A percentile compares a stretch with the other conserved stretches of the same genome.
Evolutionary conservation across 768 basidiomycete genomes (phyloP).

Genomic region (Naematelia aurantialba): DNA sequence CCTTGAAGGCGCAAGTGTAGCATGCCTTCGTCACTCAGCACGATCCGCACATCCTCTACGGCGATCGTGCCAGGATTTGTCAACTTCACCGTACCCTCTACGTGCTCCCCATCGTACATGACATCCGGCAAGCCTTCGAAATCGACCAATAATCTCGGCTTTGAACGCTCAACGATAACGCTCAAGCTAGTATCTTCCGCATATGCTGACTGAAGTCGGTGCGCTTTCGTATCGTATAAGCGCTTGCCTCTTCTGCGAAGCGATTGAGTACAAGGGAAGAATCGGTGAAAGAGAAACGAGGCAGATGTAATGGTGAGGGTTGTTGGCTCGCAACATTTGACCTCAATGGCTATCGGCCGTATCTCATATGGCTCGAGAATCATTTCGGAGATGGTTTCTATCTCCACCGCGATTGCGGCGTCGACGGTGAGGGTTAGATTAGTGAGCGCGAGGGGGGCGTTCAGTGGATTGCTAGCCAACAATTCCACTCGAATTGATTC

Average conservation of each 20-base stretch:
- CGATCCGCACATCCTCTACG: slow-evolving; percentile 69
- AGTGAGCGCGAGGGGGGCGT: slow-evolving; percentile 43
- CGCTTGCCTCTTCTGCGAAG: slow-evolving; percentile 69
- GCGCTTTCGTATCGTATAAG: slow-evolving; percentile 68
- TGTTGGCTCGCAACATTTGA: slow-evolving; percentile 58
- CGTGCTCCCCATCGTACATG: slow-evolving; percentile 68
- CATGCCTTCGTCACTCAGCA: slow-evolving; percentile 53
- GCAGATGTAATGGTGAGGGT: slow-evolving; percentile 61
- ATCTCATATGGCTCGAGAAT: slow-evolving; percentile 62
- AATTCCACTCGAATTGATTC: slow-evolving; percentile 49
- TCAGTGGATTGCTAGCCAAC: slow-evolving; percentile 48
- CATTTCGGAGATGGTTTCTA: slow-evolving; percentile 58
- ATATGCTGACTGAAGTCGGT: slow-evolving; percentile 67
- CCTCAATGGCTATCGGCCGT: slow-evolving; percentile 64
- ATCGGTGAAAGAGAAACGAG: slow-evolving; percentile 61
- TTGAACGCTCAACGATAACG: slow-evolving; percentile 62
- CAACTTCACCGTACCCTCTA: slow-evolving; percentile 58
- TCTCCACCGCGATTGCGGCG: slow-evolving; percentile 54
- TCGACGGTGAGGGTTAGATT: slow-evolving; percentile 46
- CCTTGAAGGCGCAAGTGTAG: neutral
- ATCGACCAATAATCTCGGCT: slow-evolving; percentile 59
- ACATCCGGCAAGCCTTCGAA: slow-evolving; percentile 50
- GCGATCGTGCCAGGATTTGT: slow-evolving; percentile 63
- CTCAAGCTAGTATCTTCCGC: slow-evolving; percentile 63
- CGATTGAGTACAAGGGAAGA: slow-evolving; percentile 66